Conservation (phyloP, 495 filamentous ascomycete genomes). For the Xylaria scruposa region DNA sequence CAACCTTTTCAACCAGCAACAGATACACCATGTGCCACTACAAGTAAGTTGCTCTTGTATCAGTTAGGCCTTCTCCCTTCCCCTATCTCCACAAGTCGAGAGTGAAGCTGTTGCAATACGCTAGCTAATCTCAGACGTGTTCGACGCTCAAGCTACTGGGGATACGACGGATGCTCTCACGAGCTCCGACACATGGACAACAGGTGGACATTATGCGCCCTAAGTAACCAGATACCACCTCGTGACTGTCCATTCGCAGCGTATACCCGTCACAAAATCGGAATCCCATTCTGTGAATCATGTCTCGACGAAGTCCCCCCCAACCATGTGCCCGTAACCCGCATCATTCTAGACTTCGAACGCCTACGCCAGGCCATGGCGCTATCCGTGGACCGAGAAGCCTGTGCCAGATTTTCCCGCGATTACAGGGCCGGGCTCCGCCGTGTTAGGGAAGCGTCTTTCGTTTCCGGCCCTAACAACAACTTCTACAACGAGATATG, state of each 20-base stretch:
- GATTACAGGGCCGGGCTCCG: slow-evolving; percentile 9
- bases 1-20: background rate
- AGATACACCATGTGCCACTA: slow-evolving; percentile 17
- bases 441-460: background rate
- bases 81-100: background rate
- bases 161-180: slow-evolving; percentile 9
- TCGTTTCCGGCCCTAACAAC: background rate
- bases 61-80: background rate
- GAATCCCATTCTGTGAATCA: background rate
- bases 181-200: background rate
- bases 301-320: slow-evolving; percentile 13
- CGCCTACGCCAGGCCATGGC: slow-evolving; percentile 1
- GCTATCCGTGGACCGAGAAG: background rate
- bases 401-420: background rate
- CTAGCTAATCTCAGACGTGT: slow-evolving; percentile 6
- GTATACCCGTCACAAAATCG: slow-evolving; percentile 12
- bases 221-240: background rate
- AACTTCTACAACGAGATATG: slow-evolving; percentile 19
- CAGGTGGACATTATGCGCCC: background rate
- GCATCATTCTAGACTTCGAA: background rate
- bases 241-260: slow-evolving; percentile 6
- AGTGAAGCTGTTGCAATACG: background rate
- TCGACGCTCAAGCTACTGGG: slow-evolving; percentile 14
- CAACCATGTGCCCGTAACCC: slow-evolving; percentile 7
- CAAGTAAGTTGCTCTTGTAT: background rate